Percentiles rank a stretch among this genome's conserved stretches.
Conservation (phyloP, 169 alveolate species). For the Plasmodium ovale region DNA sequence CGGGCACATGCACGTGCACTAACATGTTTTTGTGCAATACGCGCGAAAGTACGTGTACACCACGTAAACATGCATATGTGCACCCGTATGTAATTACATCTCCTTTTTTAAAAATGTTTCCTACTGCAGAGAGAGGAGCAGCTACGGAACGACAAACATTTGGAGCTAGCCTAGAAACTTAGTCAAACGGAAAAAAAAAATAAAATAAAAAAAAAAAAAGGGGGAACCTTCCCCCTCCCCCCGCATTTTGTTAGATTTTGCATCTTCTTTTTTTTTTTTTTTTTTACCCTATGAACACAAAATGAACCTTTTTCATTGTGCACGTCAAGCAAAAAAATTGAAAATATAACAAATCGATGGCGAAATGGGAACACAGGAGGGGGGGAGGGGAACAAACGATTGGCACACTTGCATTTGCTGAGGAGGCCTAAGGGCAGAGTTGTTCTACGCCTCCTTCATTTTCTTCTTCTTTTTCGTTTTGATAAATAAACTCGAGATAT, state of each 20-base stretch:
- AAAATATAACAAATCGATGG: no score
- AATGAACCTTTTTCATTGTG: not conserved
- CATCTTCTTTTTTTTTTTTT: not conserved
- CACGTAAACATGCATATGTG: not conserved
- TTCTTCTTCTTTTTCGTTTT: not conserved
- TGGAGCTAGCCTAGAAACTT: not conserved
- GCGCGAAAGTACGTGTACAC: not conserved
- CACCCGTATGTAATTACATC: not conserved
- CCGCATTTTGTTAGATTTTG: not conserved
- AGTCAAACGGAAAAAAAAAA: not conserved
- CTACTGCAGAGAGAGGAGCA: constrained; percentile 1
- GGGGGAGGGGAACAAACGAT: no score
- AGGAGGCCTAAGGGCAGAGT: no score
- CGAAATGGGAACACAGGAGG: no score
- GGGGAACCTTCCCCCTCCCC: not conserved
- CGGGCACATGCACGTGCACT: no score
- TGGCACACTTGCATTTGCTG: no score
- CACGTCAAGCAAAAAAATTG: no score
- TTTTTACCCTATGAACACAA: not conserved
- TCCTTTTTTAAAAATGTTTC: not conserved
- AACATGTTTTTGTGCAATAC: not conserved
- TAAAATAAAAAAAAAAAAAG: not conserved
- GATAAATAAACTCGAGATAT: constrained; percentile 3
- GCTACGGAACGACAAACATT: not conserved
- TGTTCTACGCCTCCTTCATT: not conserved